Percentiles rank a stretch among this genome's conserved stretches.
Evolutionary conservation across 768 basidiomycete genomes (phyloP).

Genomic region (Crassisporium funariophilum): DNA sequence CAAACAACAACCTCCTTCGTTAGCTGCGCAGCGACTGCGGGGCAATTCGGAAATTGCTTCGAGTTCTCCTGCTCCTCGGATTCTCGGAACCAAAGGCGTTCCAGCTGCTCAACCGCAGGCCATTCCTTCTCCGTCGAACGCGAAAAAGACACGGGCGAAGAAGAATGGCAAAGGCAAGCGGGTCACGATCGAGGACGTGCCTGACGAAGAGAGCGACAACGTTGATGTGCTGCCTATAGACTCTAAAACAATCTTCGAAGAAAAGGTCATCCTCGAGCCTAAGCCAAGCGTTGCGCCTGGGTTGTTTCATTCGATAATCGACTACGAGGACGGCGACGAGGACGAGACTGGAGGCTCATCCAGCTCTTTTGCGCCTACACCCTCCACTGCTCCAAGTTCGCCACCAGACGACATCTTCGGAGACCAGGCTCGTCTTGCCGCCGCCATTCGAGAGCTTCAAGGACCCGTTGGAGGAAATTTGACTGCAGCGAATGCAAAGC

Average conservation of each 20-base stretch:
- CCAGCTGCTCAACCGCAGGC: slow-evolving; percentile 7
- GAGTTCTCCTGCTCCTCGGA: neutral
- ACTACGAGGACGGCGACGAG: slow-evolving; percentile 27
- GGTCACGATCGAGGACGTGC: slow-evolving; percentile 47
- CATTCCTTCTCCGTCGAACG: slow-evolving; percentile 15
- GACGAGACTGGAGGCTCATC: slow-evolving; percentile 20
- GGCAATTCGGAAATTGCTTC: slow-evolving; percentile 33
- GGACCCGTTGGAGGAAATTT: slow-evolving; percentile 10
- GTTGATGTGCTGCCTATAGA: slow-evolving; percentile 37
- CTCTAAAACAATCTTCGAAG: slow-evolving; percentile 34
- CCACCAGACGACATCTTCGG: slow-evolving; percentile 26
- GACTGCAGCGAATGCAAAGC: slow-evolving; percentile 10
- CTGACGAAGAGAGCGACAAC: slow-evolving; percentile 42
- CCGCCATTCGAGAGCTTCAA: slow-evolving; percentile 24
- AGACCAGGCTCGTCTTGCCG: slow-evolving; percentile 28
- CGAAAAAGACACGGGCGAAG: slow-evolving; percentile 27
- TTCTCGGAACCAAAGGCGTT: slow-evolving; percentile 5
- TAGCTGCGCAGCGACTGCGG: slow-evolving; percentile 23
- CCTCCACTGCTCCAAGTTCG: slow-evolving; percentile 30
- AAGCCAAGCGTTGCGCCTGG: slow-evolving; percentile 42
- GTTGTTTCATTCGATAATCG: slow-evolving; percentile 40
- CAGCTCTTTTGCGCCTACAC: slow-evolving; percentile 26
- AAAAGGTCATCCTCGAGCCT: slow-evolving; percentile 37
- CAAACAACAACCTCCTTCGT: slow-evolving; percentile 10
- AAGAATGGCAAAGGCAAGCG: slow-evolving; percentile 33